Percentiles rank a stretch among this genome's conserved stretches.
Conservation (phyloP, 2,329 filamentous ascomycete species). For the Exophiala bonariae region DNA sequence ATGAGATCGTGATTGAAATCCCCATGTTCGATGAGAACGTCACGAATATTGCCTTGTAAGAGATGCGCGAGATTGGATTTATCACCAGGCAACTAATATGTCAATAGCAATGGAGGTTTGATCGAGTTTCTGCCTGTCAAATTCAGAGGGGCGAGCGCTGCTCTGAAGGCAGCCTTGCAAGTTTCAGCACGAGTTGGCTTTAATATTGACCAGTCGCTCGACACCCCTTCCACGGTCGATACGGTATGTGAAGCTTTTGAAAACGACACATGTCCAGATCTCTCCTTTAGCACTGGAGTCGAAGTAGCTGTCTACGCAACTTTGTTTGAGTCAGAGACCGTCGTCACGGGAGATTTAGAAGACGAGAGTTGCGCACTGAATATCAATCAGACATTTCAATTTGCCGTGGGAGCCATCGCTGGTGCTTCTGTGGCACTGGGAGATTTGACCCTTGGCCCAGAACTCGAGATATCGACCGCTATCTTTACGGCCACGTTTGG, state of each 20-base stretch:
- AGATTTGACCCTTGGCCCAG: neutral
- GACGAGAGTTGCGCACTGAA: neutral
- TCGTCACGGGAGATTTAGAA: neutral
- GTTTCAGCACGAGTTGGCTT: constrained; percentile 48
- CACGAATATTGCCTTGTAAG: neutral
- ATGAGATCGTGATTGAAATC: constrained; percentile 1
- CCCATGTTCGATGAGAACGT: constrained; percentile 1
- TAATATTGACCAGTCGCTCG: neutral
- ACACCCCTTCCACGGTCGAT: neutral
- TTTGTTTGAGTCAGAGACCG: neutral
- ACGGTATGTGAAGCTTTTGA: neutral
- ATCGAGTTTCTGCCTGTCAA: constrained; percentile 1
- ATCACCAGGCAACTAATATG: too few relatives aligned
- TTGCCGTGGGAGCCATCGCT: constrained; percentile 1
- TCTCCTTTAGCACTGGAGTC: neutral
- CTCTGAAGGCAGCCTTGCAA: constrained; percentile 50
- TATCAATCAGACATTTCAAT: neutral
- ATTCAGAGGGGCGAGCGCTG: constrained; percentile 27
- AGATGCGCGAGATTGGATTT: too few relatives aligned
- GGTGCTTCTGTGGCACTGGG: constrained; percentile 1
- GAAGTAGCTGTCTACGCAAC: neutral
- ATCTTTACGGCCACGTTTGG: neutral
- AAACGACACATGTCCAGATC: neutral
- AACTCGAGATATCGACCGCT: neutral
- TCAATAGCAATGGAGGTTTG: neutral